These are phyloP conservation scores for Elsinoe arachidis DNA, from an alignment of 2,329 filamentous ascomycete species.

Conservation along the genomic window DNA sequence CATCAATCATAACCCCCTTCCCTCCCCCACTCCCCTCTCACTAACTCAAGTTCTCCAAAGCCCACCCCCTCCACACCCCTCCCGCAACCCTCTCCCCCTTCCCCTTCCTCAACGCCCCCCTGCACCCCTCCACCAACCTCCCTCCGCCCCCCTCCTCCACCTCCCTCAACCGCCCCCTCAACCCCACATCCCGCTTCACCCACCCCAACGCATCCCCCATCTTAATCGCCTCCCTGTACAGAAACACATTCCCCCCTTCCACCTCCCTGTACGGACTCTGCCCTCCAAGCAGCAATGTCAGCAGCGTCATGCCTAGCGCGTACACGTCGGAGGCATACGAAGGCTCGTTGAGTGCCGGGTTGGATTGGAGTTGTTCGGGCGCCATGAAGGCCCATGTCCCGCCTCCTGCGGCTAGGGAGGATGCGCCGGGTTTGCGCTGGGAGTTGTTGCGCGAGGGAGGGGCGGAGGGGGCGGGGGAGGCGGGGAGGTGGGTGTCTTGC, in stretches of 20 bases:
- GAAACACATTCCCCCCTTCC: constrained; percentile 31
- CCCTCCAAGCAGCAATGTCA: constrained; percentile 34
- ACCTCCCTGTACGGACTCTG: constrained; percentile 33
- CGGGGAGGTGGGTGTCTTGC: constrained; percentile 24
- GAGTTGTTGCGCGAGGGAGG: constrained; percentile 8
- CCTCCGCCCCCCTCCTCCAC: constrained; percentile 24
- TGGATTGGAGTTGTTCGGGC: constrained; percentile 25
- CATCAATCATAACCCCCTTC: constrained; percentile 6
- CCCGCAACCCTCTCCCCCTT: constrained; percentile 23
- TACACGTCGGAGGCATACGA: constrained; percentile 35
- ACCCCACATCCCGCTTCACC: constrained; percentile 29
- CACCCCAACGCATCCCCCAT: constrained; percentile 34
- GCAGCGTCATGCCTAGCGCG: constrained; percentile 37
- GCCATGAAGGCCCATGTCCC: constrained; percentile 41
- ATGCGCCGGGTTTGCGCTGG: not conserved
- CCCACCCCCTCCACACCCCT: constrained; percentile 25
- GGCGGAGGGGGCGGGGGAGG: constrained; percentile 17
- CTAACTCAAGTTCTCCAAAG: constrained; percentile 16
- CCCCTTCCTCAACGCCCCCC: constrained; percentile 30
- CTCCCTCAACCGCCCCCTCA: constrained; percentile 25
- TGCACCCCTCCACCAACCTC: constrained; percentile 30
- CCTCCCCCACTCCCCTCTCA: constrained; percentile 22
- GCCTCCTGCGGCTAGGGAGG: constrained; percentile 25
- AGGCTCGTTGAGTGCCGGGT: constrained; percentile 23
- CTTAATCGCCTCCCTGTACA: constrained; percentile 37